Percentiles rank a stretch among this genome's conserved stretches.
Evolutionary conservation across 176 grass and related monocot genomes (phyloP).

Genomic region (Coix lacrymajobi): DNA sequence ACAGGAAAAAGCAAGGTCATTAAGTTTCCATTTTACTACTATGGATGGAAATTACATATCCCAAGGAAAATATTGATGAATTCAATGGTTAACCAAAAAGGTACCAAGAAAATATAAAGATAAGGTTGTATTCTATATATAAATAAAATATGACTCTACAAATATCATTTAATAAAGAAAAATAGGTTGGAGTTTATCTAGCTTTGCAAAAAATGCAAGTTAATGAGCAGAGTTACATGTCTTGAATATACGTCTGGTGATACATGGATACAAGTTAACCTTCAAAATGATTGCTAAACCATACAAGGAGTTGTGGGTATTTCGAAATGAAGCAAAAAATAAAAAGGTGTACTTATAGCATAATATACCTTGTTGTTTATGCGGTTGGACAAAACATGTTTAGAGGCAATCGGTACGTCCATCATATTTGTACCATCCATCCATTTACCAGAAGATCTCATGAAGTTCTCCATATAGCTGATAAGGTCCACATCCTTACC

Average conservation of each 20-base stretch:
- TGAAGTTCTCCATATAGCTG: conserved; percentile 56
- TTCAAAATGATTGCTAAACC: conserved; percentile 17
- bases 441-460: conserved; percentile 64
- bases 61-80: not conserved
- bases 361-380: conserved; percentile 50
- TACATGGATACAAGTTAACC: not conserved
- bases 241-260: not conserved
- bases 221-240: conserved; percentile 1
- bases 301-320: not conserved
- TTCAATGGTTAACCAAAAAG: conserved; percentile 6
- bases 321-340: not conserved
- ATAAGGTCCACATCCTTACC: conserved; percentile 61
- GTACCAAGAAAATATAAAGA: not conserved
- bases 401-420: conserved; percentile 46
- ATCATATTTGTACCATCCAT: conserved; percentile 46
- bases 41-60: conserved; percentile 14
- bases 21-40: not conserved
- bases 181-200: not conserved
- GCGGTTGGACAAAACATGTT: conserved; percentile 37
- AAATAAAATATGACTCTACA: not conserved
- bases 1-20: conserved; percentile 8
- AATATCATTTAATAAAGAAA: conserved; percentile 8
- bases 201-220: not conserved
- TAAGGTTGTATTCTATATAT: not conserved
- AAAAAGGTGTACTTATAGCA: not conserved